Conservation (phyloP, 805 yeast species). For the Candida taoyuanica region DNA sequence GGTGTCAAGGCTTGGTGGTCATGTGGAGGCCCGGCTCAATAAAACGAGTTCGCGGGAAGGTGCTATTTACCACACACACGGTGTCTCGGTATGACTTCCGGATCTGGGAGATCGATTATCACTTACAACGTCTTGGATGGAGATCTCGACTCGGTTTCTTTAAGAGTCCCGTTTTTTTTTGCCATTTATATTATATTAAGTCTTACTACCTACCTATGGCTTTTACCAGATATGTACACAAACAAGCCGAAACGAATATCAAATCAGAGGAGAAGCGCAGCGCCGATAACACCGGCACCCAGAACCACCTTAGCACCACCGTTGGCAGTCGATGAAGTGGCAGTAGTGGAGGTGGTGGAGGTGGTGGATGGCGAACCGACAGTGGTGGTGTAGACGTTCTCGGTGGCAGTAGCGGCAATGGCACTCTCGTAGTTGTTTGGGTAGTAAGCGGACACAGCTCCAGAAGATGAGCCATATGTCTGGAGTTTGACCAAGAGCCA, state of each 20-base stretch:
- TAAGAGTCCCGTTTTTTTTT: no score
- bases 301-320: constrained; percentile 6
- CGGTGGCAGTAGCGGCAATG: constrained; percentile 21
- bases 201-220: no score
- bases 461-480: constrained; percentile 9
- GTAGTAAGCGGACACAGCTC: constrained; percentile 10
- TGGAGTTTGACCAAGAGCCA: constrained; percentile 20
- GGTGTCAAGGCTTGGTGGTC: no score
- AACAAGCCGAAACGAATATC: no score
- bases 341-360: not conserved
- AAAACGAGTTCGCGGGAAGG: not conserved
- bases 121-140: no score
- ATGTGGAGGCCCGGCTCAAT: no score
- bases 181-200: no score
- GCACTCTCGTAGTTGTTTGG: constrained; percentile 18
- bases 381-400: constrained; percentile 20
- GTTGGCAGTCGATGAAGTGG: constrained; percentile 4
- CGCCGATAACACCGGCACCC: constrained; percentile 10
- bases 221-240: no score
- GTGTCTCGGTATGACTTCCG: no score
- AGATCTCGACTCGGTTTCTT: no score
- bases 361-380: constrained; percentile 8
- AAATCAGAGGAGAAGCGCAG: no score
- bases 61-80: not conserved
- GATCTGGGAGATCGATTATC: no score